Conservation (phyloP, 495 filamentous ascomycete species). For the Penicillium parvum region DNA sequence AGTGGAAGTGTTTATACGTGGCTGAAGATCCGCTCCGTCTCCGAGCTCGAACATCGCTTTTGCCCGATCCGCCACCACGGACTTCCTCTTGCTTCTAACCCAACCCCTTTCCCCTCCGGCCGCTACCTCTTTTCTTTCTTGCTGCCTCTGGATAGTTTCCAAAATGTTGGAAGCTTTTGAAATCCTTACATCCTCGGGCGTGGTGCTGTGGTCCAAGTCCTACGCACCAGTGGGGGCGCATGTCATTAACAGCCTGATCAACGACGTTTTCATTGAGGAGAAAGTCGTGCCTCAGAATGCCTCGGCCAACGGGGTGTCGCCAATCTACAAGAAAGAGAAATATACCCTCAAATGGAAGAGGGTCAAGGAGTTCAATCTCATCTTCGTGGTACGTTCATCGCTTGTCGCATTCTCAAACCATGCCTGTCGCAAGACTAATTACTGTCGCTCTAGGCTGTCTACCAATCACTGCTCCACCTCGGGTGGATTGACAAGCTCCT, state of each 20-base stretch:
- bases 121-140: slow-evolving; percentile 3
- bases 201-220: slow-evolving; percentile 91
- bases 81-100: slow-evolving; percentile 11
- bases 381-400: slow-evolving; percentile 75
- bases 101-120: slow-evolving; percentile 1
- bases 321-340: slow-evolving; percentile 82
- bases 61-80: slow-evolving; percentile 38
- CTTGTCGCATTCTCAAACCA: slow-evolving; percentile 14
- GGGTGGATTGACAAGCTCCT: slow-evolving; percentile 96
- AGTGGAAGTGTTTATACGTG: slow-evolving; percentile 40
- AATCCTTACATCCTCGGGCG: slow-evolving; percentile 90
- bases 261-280: slow-evolving; percentile 96
- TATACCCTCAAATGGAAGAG: slow-evolving; percentile 94
- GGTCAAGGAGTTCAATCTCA: slow-evolving; percentile 85
- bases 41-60: slow-evolving; percentile 27
- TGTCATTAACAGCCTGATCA: slow-evolving; percentile 90
- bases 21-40: slow-evolving; percentile 33
- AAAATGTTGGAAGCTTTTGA: slow-evolving; percentile 93
- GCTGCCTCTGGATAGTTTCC: not conserved
- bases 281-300: slow-evolving; percentile 56
- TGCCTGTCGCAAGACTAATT: slow-evolving; percentile 18
- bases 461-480: slow-evolving; percentile 89
- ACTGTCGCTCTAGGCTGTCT: slow-evolving; percentile 68
- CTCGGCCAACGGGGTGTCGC: slow-evolving; percentile 25
- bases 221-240: slow-evolving; percentile 75